A percentile compares a stretch with the other conserved stretches of the same genome.
Conservation (phyloP, 2,329 filamentous ascomycete species). For the Sporothrix phasma region DNA sequence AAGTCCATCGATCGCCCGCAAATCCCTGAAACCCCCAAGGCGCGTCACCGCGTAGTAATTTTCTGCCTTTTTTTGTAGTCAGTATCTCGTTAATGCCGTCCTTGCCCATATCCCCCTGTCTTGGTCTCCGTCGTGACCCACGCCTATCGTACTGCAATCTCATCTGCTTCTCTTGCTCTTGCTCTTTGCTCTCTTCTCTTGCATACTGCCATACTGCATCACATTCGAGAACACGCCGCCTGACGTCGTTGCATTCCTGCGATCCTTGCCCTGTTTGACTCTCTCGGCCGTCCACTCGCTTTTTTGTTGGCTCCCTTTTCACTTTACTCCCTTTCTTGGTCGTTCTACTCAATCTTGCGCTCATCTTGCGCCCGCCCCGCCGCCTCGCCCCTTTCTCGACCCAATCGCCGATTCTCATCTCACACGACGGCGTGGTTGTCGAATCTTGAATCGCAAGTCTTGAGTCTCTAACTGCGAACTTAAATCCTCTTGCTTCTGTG, state of each 20-base stretch:
- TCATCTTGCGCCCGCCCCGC: slow-evolving; percentile 3
- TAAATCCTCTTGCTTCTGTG: not conserved
- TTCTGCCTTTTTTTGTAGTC: too few relatives aligned
- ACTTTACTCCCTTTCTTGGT: not conserved
- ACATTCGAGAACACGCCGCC: not conserved
- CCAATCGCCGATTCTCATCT: not conserved
- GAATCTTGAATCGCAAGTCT: too few relatives aligned
- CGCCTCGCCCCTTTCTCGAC: not conserved
- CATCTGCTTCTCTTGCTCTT: too few relatives aligned
- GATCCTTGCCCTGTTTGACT: not conserved
- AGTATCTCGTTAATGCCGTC: too few relatives aligned
- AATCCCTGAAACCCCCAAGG: not conserved
- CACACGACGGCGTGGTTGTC: not conserved
- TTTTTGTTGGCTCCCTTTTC: not conserved
- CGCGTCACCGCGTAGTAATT: too few relatives aligned
- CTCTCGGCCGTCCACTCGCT: not conserved
- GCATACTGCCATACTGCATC: too few relatives aligned
- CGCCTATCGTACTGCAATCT: too few relatives aligned
- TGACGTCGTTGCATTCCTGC: not conserved
- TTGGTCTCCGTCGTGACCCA: too few relatives aligned
- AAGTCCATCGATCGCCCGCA: not conserved
- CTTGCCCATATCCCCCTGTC: too few relatives aligned
- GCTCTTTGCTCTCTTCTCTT: not conserved
- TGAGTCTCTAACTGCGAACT: too few relatives aligned
- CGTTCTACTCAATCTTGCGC: not conserved